Evolutionary conservation across 2,329 filamentous ascomycete genomes (phyloP).

Genomic region (Penicillium sp.): DNA sequence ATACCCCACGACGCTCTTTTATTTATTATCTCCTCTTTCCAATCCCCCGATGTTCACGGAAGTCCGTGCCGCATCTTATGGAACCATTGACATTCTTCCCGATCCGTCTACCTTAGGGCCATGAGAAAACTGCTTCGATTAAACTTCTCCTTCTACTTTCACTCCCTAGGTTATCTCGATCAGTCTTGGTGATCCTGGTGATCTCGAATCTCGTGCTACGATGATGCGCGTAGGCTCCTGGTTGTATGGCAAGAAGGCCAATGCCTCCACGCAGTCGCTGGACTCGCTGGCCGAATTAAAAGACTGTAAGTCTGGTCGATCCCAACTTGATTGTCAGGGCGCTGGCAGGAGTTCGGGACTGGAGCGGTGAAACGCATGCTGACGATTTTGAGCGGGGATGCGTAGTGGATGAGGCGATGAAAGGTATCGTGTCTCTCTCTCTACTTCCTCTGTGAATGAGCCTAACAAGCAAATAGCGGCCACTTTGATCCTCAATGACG

Average conservation of each 20-base stretch:
- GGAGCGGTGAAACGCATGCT: constrained; percentile 16
- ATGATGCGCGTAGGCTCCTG: constrained; percentile 46
- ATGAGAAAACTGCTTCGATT: background rate
- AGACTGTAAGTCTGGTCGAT: constrained; percentile 38
- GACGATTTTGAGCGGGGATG: constrained; percentile 9
- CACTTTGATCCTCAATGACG: constrained; percentile 78
- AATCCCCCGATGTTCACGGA: constrained; percentile 20
- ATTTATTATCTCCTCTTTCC: background rate
- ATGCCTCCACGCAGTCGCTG: constrained; percentile 53
- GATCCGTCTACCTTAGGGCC: constrained; percentile 20
- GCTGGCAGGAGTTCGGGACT: background rate
- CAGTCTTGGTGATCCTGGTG: background rate
- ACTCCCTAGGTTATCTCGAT: background rate
- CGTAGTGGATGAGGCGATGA: constrained; percentile 43
- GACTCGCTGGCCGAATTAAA: constrained; percentile 58
- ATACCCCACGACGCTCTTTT: background rate
- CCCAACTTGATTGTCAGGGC: background rate
- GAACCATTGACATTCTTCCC: constrained; percentile 28
- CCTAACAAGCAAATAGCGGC: constrained; percentile 50
- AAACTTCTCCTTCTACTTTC: background rate
- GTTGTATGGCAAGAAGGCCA: constrained; percentile 45
- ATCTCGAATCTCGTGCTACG: background rate
- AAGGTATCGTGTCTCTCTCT: constrained; percentile 33
- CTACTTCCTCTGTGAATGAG: background rate
- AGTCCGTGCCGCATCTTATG: constrained; percentile 17